Percentiles rank a stretch among this genome's conserved stretches.
These are phyloP conservation scores for Mycena belliarum DNA, from an alignment of 768 basidiomycete genomes.

Conservation along the genomic window DNA sequence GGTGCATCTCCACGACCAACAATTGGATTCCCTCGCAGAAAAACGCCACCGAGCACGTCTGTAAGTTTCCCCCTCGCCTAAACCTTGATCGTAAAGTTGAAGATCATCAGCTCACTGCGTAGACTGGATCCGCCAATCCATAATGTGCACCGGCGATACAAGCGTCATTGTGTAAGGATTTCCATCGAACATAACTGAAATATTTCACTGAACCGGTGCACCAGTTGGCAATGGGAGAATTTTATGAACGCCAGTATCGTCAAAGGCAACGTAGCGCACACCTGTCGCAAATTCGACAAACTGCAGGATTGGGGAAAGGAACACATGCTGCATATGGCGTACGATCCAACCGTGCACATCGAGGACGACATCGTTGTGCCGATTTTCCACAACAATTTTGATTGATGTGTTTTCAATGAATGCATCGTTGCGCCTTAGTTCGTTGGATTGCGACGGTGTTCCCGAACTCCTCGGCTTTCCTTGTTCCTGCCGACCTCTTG, in stretches of 20 bases:
- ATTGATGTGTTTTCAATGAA: too few species aligned
- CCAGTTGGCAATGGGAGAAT: neutral
- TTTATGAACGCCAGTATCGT: neutral
- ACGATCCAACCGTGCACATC: slow-evolving; percentile 9
- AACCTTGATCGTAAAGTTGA: too few species aligned
- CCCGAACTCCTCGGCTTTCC: too few species aligned
- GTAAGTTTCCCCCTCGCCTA: neutral
- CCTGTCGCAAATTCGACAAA: slow-evolving; percentile 29
- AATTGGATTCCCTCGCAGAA: slow-evolving; percentile 12
- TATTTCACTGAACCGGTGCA: neutral
- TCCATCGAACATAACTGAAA: neutral
- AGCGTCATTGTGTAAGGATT: slow-evolving; percentile 10
- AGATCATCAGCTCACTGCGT: slow-evolving; percentile 4
- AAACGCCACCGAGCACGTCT: slow-evolving; percentile 13
- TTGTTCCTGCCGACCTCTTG: too few species aligned
- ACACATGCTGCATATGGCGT: neutral
- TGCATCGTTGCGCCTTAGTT: too few species aligned
- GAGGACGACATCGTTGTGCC: slow-evolving; percentile 13
- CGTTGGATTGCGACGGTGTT: too few species aligned
- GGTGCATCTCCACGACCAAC: slow-evolving; percentile 11
- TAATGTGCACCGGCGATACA: slow-evolving; percentile 18
- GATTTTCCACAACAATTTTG: slow-evolving; percentile 3
- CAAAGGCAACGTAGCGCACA: slow-evolving; percentile 26
- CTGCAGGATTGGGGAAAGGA: slow-evolving; percentile 30
- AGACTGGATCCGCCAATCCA: slow-evolving; percentile 6